A percentile compares a stretch with the other conserved stretches of the same genome.
Conservation (phyloP, 1,284 basidiomycete genomes). For the Omphalotus olearius region DNA sequence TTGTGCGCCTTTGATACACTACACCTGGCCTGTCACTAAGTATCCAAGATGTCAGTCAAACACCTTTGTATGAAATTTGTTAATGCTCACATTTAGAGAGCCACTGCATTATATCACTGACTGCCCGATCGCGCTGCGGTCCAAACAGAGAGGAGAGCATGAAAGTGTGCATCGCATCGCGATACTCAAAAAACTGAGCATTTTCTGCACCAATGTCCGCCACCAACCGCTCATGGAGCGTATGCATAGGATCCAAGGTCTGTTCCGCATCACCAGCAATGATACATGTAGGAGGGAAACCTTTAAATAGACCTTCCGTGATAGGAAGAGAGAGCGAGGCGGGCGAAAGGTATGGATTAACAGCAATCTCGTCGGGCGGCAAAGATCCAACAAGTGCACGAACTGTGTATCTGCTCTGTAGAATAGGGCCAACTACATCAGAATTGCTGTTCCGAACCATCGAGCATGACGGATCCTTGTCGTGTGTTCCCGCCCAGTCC, state of each 20-base stretch:
- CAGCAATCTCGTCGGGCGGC: background rate
- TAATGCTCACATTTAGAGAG: background rate
- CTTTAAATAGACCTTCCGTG: background rate
- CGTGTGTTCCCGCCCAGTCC: background rate
- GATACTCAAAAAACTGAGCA: background rate
- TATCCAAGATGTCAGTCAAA: too few relatives aligned
- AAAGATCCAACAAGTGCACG: background rate
- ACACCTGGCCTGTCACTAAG: too few relatives aligned
- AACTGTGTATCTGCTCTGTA: background rate
- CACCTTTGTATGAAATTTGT: too few relatives aligned
- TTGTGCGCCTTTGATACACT: too few relatives aligned
- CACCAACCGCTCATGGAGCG: background rate
- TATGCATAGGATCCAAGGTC: background rate
- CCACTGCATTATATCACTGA: background rate
- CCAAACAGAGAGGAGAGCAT: background rate
- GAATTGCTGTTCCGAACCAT: background rate
- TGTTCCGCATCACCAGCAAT: background rate
- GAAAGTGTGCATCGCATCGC: background rate
- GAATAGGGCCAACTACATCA: background rate
- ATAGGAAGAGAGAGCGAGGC: background rate
- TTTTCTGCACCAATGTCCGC: background rate
- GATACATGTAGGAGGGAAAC: background rate
- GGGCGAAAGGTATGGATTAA: background rate
- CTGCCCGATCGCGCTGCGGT: background rate
- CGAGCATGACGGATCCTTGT: too few relatives aligned